Conservation (phyloP, 768 basidiomycete genomes). For the Symmetrospora coprosmae region DNA sequence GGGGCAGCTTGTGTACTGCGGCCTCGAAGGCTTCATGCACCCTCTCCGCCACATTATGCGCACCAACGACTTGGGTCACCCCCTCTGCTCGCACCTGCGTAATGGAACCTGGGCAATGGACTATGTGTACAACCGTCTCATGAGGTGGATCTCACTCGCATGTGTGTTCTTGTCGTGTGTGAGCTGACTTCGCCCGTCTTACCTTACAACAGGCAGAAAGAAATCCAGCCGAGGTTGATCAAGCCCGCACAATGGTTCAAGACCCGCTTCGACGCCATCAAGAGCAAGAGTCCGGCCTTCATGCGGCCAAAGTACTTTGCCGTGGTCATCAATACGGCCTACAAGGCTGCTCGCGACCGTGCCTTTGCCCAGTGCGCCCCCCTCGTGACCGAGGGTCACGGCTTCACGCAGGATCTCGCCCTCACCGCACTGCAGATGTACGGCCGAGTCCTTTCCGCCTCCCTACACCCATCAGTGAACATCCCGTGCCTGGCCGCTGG, state of each 20-base stretch:
- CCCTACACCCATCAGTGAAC: constrained; percentile 50
- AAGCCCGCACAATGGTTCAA: constrained; percentile 70
- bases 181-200: constrained; percentile 45
- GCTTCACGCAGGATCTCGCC: constrained; percentile 79
- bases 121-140: constrained; percentile 49
- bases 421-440: constrained; percentile 59
- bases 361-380: constrained; percentile 78
- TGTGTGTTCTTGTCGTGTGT: neutral
- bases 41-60: constrained; percentile 67
- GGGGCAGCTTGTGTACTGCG: constrained; percentile 73
- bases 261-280: constrained; percentile 71
- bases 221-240: constrained; percentile 52
- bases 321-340: constrained; percentile 72
- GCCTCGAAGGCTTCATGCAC: constrained; percentile 95
- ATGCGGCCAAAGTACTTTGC: constrained; percentile 94
- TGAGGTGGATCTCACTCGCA: constrained; percentile 14
- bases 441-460: constrained; percentile 77
- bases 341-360: constrained; percentile 71
- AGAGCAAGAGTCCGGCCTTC: constrained; percentile 60
- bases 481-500: constrained; percentile 85
- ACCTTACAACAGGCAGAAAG: constrained; percentile 38
- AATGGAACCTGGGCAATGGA: constrained; percentile 85
- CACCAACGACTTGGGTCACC: constrained; percentile 84
- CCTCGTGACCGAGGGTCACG: constrained; percentile 68
- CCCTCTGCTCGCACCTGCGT: constrained; percentile 72